These are phyloP conservation scores for Dictyophora rubrovolvata DNA, from an alignment of 768 basidiomycete genomes.

Conservation along the genomic window DNA sequence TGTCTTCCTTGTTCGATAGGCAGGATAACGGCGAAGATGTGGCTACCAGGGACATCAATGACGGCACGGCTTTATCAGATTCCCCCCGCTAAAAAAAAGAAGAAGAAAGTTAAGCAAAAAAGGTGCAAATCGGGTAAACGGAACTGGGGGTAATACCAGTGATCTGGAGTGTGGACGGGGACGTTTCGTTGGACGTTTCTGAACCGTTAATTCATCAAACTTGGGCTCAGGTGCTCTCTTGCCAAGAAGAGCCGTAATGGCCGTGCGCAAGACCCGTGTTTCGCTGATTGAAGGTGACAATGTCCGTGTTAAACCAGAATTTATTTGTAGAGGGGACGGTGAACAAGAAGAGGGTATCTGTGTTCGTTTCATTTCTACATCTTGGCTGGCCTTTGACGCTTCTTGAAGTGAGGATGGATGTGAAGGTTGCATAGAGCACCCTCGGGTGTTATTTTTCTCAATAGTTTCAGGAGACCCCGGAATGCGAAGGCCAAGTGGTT, in stretches of 20 bases:
- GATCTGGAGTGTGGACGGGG: constrained; percentile 27
- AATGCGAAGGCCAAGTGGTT: not conserved
- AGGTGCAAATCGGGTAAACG: not conserved
- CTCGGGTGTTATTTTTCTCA: not conserved
- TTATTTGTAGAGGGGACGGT: constrained; percentile 43
- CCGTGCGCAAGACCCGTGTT: constrained; percentile 53
- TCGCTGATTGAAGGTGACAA: constrained; percentile 13
- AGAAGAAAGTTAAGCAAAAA: not conserved
- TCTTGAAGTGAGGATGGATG: not conserved
- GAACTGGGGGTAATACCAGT: constrained; percentile 22
- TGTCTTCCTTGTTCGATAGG: constrained; percentile 4
- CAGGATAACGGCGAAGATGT: not conserved
- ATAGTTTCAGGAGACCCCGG: constrained; percentile 4
- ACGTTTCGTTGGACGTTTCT: constrained; percentile 18
- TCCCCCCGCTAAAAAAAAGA: not conserved
- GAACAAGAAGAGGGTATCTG: constrained; percentile 51
- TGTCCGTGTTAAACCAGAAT: constrained; percentile 11
- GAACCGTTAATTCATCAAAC: constrained; percentile 20
- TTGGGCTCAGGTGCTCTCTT: constrained; percentile 40
- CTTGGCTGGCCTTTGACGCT: constrained; percentile 12
- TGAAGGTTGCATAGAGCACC: not conserved
- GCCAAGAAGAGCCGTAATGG: constrained; percentile 56
- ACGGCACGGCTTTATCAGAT: constrained; percentile 1
- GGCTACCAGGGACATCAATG: constrained; percentile 1
- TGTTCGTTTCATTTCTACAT: constrained; percentile 14